Evolutionary conservation across 306 rosid species (phyloP), one percentile per base, ranked within the genome.

Genomic region (Gleditsia sinensis): DNA sequence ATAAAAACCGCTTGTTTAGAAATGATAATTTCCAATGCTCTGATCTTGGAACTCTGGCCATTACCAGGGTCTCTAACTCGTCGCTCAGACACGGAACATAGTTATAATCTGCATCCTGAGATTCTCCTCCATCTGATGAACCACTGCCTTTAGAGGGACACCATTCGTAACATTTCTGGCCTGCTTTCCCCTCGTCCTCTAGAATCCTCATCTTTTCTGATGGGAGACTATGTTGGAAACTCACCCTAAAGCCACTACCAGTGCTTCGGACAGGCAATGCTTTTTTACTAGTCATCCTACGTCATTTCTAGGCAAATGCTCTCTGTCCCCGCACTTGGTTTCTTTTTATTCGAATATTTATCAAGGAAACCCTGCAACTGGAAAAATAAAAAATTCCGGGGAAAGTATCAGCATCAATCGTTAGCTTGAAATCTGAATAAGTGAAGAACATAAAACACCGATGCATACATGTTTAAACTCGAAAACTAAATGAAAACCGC

Each of bases 31-130:
- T 91, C 84, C 88, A 83, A 77, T 86, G 86, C 67, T 83, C 89
- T 21, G 90, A 86, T 83, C 91, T 84, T 1, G 97, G 91, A 36
- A 91, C 78, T 54, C 97, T 74, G 3, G 92, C 96, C 70, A 91
- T 71, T 76, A 94, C 87, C 37, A 80, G 51, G 3, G 86, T 87
- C 84, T 93, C 94, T 46, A 89, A 55, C 77, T 94, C 97, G 4
- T 89, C 92, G 30, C 81, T 84, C 60, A 94, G 91, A 66, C 81
- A 33, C n/a, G 85, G 86, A 54, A 72, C 32, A 0, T 9, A 0
- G 0, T 51, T 20, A 78, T 86, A 86, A 89, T 94, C 97, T 89
- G 91, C 94, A 89, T 94, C 98, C 97, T 89, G 91, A 54, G 96
- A 88, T 86, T 83, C 69, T 19, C 9, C 69, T 19, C 9, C 55